These are phyloP conservation scores for Coemansia sp. DNA, from an alignment of 192 early-diverging fungal species.

Conservation along the genomic window DNA sequence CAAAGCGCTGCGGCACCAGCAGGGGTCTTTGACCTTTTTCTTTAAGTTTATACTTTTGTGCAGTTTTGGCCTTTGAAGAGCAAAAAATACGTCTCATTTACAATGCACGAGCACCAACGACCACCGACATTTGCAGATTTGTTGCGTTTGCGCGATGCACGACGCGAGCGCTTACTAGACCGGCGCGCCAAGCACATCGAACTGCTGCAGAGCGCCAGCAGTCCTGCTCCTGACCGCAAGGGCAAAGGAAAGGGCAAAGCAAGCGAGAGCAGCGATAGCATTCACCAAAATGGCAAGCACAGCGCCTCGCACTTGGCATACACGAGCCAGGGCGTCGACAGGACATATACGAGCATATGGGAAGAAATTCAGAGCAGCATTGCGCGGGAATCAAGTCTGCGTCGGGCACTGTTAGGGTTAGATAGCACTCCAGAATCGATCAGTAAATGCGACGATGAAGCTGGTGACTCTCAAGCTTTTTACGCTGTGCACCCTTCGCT, in stretches of 20 bases:
- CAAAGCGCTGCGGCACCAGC: not conserved
- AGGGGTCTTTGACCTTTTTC: not conserved
- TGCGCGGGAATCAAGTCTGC: constrained; percentile 22
- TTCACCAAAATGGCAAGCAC: not conserved
- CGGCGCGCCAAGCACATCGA: constrained; percentile 21
- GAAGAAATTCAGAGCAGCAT: constrained; percentile 29
- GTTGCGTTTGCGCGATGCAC: constrained; percentile 41
- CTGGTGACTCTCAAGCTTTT: not conserved
- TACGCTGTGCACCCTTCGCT: constrained; percentile 14
- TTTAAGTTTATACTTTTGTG: not conserved
- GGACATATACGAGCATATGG: constrained; percentile 1
- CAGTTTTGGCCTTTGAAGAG: not conserved
- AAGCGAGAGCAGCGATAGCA: constrained; percentile 10
- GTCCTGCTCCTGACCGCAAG: constrained; percentile 11
- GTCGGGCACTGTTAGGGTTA: constrained; percentile 19
- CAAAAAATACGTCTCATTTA: constrained; percentile 1
- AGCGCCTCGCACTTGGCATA: not conserved
- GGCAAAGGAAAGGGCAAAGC: constrained; percentile 35
- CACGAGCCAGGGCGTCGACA: not conserved
- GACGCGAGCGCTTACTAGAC: constrained; percentile 47
- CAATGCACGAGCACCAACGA: not conserved
- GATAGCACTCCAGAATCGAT: not conserved
- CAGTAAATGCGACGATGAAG: not conserved
- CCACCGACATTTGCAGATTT: constrained; percentile 48
- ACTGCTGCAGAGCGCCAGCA: not conserved